Evolutionary conservation across 306 rosid genomes (phyloP), one percentile per base, ranked within the genome.

Genomic region (Pterocarpus santalinus): DNA sequence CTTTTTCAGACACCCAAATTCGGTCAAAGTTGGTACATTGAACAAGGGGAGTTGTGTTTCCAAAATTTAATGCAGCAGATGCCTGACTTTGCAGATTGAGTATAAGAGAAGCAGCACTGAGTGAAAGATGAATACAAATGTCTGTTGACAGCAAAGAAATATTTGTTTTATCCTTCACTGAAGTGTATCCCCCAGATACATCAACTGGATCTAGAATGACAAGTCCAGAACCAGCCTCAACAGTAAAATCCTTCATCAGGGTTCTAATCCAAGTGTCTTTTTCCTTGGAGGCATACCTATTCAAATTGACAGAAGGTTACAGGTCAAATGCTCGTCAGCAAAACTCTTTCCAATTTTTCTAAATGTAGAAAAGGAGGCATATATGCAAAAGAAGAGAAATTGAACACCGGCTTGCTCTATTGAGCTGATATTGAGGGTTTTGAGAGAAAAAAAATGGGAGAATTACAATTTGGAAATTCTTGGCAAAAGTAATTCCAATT

Each of bases 201-300:
- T 95, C 99, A 76, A 92, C 96, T 32, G 99, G 99, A 85, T 95
- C 93, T 72, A 95, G 92, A 89, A 95, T 90, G 78, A 86, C 78
- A 82, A 93, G 94, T 80, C 98, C 98, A 88, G 99, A 95, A 83
- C 97, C 99, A 85, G 98, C 91, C 89, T 95, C 99, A 65, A 92
- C 83, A 47, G 93, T 87, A 80, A 95, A 91, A 90, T 95, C 99
- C 88, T 95, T 95, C 85, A 91, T 88, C 82, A 95, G 84, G 73
- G 99, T 94, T 84, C 94, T 91, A 79, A 95, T 89, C 98, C 99
- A 95, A 61, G 94, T 89, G 81, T 95, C 99, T 41, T 87, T 95
- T 84, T 90, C 98, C 89, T 93, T 95, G 51, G 96, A 91, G 78
- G 99, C 98, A 81, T 90, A 95, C 96, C 99, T 95, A 85, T 72